phyloP scores from a whole-genome alignment of 768 basidiomycete genomes.

The Nevesoporus exiguus region DNA sequence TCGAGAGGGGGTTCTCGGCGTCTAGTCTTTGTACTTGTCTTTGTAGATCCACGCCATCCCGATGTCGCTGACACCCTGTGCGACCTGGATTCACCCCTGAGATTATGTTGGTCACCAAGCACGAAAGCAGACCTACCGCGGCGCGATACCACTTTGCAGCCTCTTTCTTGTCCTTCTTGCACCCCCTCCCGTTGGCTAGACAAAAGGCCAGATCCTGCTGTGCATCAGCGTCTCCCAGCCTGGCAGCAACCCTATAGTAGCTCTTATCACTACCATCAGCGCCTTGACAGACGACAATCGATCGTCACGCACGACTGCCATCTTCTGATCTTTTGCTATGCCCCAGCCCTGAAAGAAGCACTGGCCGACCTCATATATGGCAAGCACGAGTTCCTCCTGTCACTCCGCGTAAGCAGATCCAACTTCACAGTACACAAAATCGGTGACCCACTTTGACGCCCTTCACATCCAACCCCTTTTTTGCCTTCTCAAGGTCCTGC shows the following conservation, averaged over 20 bases:
- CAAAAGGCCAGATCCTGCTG: slow-evolving; percentile 85
- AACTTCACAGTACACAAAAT: not conserved
- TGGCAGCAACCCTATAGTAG: slow-evolving; percentile 82
- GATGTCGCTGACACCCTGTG: slow-evolving; percentile 76
- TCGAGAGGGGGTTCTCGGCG: not conserved
- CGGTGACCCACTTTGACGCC: slow-evolving; percentile 48
- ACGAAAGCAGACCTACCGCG: slow-evolving; percentile 49
- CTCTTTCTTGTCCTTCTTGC: slow-evolving; percentile 83
- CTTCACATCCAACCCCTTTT: slow-evolving; percentile 48
- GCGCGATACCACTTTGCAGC: slow-evolving; percentile 89
- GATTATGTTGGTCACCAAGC: not conserved
- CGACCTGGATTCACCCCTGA: slow-evolving; percentile 36
- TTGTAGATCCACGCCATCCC: slow-evolving; percentile 93
- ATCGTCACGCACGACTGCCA: slow-evolving; percentile 66
- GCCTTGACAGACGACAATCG: not conserved
- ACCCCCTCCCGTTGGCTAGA: slow-evolving; percentile 81
- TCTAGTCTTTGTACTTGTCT: slow-evolving; percentile 55
- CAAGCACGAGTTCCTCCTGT: slow-evolving; percentile 78
- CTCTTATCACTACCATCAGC: slow-evolving; percentile 41
- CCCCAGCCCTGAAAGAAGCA: slow-evolving; percentile 95
- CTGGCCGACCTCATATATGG: slow-evolving; percentile 90
- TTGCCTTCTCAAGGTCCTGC: slow-evolving; percentile 65
- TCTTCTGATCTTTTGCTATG: slow-evolving; percentile 80
- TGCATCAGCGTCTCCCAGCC: slow-evolving; percentile 82
- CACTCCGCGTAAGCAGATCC: not conserved